Evolutionary conservation across 2,329 filamentous ascomycete genomes (phyloP).

Genomic region (Diplocarpon rosae): DNA sequence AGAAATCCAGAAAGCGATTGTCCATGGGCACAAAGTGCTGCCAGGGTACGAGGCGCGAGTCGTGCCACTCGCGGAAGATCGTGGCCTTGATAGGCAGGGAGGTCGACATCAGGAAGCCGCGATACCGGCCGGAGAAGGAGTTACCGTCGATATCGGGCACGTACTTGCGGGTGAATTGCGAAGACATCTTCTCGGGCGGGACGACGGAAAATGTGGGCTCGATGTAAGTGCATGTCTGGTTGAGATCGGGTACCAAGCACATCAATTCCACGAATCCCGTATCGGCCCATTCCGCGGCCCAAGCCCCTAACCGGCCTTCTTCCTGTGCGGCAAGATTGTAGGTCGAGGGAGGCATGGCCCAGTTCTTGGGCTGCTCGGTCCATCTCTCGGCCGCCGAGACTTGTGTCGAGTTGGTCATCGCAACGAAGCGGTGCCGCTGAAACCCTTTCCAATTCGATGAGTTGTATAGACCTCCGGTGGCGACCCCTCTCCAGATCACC

Average conservation of each 20-base stretch:
- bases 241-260: conserved; percentile 33
- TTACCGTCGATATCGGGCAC: conserved; percentile 71
- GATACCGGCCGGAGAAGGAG: conserved; percentile 57
- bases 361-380: conserved; percentile 37
- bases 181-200: conserved; percentile 38
- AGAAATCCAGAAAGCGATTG: conserved; percentile 61
- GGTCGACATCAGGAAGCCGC: conserved; percentile 57
- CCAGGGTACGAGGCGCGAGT: conserved; percentile 63
- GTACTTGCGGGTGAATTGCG: conserved; percentile 54
- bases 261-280: conserved; percentile 31
- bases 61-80: conserved; percentile 73
- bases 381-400: conserved; percentile 25
- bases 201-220: conserved; percentile 32
- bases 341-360: conserved; percentile 37
- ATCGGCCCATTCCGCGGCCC: conserved; percentile 26
- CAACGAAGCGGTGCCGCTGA: conserved; percentile 45
- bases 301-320: conserved; percentile 34
- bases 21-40: conserved; percentile 78
- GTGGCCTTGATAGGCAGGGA: conserved; percentile 68
- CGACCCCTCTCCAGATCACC: conserved; percentile 54
- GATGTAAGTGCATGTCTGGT: conserved; percentile 37
- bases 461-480: conserved; percentile 44
- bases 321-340: conserved; percentile 34
- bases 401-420: conserved; percentile 39
- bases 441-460: conserved; percentile 42